These are phyloP conservation scores for Ogataea pini DNA, from an alignment of 805 yeast species.

Conservation along the genomic window DNA sequence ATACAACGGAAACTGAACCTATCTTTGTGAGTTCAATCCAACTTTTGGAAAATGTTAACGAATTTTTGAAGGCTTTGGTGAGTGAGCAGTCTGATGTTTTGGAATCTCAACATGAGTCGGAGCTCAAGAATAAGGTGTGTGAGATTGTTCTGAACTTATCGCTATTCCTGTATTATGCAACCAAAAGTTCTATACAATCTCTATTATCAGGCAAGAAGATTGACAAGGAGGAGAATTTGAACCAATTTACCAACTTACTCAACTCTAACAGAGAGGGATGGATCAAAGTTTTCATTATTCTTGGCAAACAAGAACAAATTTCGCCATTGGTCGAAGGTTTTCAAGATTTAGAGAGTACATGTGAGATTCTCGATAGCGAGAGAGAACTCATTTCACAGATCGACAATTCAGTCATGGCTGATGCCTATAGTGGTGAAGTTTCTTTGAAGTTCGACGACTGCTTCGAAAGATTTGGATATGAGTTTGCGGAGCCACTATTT, in stretches of 20 bases:
- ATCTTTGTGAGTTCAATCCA: constrained; percentile 19
- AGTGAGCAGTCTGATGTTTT: constrained; percentile 14
- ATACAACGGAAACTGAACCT: constrained; percentile 14
- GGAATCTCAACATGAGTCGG: constrained; percentile 16
- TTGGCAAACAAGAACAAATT: constrained; percentile 54
- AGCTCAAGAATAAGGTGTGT: constrained; percentile 15
- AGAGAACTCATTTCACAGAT: constrained; percentile 38
- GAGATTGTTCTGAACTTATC: constrained; percentile 25
- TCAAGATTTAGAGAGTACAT: constrained; percentile 64
- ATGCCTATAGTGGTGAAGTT: constrained; percentile 24
- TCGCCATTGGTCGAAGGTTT: constrained; percentile 64
- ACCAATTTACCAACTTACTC: constrained; percentile 14
- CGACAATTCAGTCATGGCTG: constrained; percentile 31
- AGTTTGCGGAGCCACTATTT: constrained; percentile 67
- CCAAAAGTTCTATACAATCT: constrained; percentile 1
- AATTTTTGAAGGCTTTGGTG: constrained; percentile 19
- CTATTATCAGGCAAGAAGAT: not conserved
- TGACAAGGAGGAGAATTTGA: constrained; percentile 1
- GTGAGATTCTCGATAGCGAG: constrained; percentile 50
- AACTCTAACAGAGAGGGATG: constrained; percentile 42
- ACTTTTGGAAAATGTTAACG: constrained; percentile 22
- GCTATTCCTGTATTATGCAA: constrained; percentile 27
- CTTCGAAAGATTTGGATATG: constrained; percentile 63
- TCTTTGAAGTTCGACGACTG: constrained; percentile 43
- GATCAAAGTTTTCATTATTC: constrained; percentile 57